Evolutionary conservation across 148 eudicot species (phyloP), one percentile per base, ranked within the genome.

Genomic region (Agrostemma githago): DNA sequence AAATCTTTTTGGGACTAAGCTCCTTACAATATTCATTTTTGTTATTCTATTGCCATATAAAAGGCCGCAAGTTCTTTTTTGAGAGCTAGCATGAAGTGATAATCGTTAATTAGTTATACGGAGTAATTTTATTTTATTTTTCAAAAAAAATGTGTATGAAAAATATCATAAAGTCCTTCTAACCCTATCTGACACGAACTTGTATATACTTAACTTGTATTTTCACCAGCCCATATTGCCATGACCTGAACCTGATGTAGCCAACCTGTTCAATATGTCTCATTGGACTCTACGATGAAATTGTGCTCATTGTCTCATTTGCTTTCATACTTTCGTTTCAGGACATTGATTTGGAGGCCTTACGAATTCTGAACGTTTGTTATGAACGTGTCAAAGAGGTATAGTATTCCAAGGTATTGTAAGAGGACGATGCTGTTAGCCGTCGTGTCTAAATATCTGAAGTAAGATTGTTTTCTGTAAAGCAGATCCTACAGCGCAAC

Each of bases 381-480:
- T 93, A 91, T 80, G 94, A 86, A 70, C 96, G 90, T 61, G 87
- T 86, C 53, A 91, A 93, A 79, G 79, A 83, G 96, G 98, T 93
- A 88, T n/a, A 5, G 44, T 40, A 62, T 51, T 21, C 15, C 1
- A 68, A 20, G 6, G 16, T 59, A 19, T 16, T 61, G 14, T 56
- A 48, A 8, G 21, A 1, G 11, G 20, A 21, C 44, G 41, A 14
- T 9, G 5, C 10, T 71, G 39, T 77, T 19, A 15, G 61, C n/a
- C 60, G 6, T 11, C 60, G 6, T 11, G 74, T 64, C 70, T 43
- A 37, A 79, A 5, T 34, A 72, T 59, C 73, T 61, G 34, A 74
- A 60, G 12, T 71, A 11, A 71, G 61, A 76, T 66, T 74, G 51
- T 44, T 76, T 57, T 76, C 43, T 21, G 5, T 8, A 14, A 14